These are phyloP conservation scores for Penicillium expansum DNA, from an alignment of 2,329 filamentous ascomycete genomes.

Conservation along the genomic window DNA sequence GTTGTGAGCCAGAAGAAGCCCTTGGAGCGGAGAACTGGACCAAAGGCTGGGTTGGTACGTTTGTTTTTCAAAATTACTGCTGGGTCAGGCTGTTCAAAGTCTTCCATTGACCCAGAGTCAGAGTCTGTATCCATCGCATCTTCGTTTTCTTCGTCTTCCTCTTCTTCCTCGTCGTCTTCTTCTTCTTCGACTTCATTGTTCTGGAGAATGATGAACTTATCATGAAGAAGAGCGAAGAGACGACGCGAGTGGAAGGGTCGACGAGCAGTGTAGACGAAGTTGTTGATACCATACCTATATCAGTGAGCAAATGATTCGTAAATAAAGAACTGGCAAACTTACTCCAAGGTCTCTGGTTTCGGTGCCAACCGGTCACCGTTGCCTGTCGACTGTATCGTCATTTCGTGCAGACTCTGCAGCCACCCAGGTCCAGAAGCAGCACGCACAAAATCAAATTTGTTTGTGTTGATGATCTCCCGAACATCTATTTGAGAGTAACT, in stretches of 20 bases:
- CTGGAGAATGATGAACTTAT: constrained; percentile 48
- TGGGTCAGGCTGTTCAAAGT: constrained; percentile 36
- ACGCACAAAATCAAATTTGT: constrained; percentile 62
- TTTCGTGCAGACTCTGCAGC: constrained; percentile 67
- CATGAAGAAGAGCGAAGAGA: constrained; percentile 42
- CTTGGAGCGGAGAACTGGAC: constrained; percentile 43
- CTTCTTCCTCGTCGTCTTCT: constrained; percentile 8
- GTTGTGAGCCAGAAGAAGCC: constrained; percentile 48
- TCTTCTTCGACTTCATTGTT: constrained; percentile 32
- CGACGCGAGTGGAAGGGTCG: constrained; percentile 49
- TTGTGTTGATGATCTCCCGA: constrained; percentile 63
- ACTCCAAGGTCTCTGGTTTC: constrained; percentile 69
- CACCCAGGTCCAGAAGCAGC: constrained; percentile 66
- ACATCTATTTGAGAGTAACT: constrained; percentile 61
- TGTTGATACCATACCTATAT: constrained; percentile 62
- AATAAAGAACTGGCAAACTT: constrained; percentile 18
- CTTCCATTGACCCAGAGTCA: constrained; percentile 26
- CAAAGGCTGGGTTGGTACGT: constrained; percentile 37
- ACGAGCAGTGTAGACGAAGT: constrained; percentile 65
- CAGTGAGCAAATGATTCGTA: background rate
- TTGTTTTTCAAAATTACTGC: constrained; percentile 40
- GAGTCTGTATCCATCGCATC: constrained; percentile 29
- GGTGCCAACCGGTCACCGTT: constrained; percentile 58
- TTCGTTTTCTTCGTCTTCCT: constrained; percentile 21
- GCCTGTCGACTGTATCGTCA: constrained; percentile 60